Conservation (phyloP, 2,329 filamentous ascomycete species). For the Aschersonia sp. region DNA sequence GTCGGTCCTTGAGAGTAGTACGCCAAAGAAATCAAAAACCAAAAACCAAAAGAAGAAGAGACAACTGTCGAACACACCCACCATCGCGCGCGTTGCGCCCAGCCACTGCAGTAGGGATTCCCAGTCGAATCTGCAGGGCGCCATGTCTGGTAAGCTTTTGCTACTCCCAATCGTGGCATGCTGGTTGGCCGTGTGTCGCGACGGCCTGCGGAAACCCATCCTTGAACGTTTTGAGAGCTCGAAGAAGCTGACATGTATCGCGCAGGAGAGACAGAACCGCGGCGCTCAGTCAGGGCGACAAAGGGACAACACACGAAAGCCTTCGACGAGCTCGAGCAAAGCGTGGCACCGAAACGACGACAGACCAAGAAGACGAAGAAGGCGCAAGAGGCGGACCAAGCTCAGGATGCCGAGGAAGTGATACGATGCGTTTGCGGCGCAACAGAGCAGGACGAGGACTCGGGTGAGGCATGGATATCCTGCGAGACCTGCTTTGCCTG, state of each 20-base stretch:
- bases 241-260: slow-evolving; percentile 4
- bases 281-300: slow-evolving; percentile 87
- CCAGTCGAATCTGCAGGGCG: neutral
- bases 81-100: neutral
- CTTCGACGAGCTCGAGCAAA: slow-evolving; percentile 57
- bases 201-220: too few relatives aligned
- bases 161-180: neutral
- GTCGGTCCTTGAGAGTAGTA: slow-evolving; percentile 15
- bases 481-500: slow-evolving; percentile 87
- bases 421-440: slow-evolving; percentile 92
- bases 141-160: slow-evolving; percentile 21
- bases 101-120: neutral
- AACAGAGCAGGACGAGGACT: slow-evolving; percentile 71
- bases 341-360: slow-evolving; percentile 39
- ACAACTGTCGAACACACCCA: neutral
- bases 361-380: slow-evolving; percentile 37
- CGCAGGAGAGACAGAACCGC: slow-evolving; percentile 53
- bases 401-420: slow-evolving; percentile 50
- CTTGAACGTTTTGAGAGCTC: neutral
- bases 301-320: slow-evolving; percentile 92
- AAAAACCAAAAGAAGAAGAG: slow-evolving; percentile 5
- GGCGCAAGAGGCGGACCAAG: slow-evolving; percentile 45
- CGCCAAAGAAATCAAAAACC: slow-evolving; percentile 1
- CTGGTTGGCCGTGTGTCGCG: too few relatives aligned
- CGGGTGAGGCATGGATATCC: slow-evolving; percentile 85